These are phyloP conservation scores for Quercus berberidifolia DNA, from an alignment of 306 rosid species.

Conservation along the genomic window DNA sequence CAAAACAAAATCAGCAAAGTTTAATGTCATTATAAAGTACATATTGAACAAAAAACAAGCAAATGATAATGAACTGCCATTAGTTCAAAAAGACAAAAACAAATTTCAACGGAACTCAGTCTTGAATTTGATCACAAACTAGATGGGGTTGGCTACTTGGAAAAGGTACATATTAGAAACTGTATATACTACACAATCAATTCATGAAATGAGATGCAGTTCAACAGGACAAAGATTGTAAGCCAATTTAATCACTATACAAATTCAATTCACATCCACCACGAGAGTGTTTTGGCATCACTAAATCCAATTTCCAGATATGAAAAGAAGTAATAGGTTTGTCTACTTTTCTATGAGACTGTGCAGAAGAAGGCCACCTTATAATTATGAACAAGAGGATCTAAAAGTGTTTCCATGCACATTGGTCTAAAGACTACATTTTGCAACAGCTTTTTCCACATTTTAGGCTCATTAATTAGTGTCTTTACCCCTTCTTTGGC, in stretches of 20 bases:
- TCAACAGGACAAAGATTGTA: conserved; percentile 1
- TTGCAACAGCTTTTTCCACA: no score
- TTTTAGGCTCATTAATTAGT: no score
- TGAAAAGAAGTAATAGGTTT: no score
- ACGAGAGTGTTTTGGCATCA: neutral
- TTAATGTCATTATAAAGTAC: conserved; percentile 23
- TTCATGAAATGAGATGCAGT: neutral
- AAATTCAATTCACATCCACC: neutral
- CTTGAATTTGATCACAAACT: neutral
- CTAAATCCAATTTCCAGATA: neutral
- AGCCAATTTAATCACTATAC: neutral
- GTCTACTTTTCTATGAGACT: no score
- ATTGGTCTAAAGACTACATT: no score
- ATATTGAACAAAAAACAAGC: conserved; percentile 9
- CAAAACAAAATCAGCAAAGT: conserved; percentile 21
- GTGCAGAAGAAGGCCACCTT: no score
- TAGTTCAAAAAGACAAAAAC: neutral
- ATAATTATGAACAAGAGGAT: no score
- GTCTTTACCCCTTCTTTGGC: no score
- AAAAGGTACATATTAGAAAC: neutral
- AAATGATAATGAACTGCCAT: conserved; percentile 6
- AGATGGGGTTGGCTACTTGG: neutral
- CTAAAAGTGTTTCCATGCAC: no score
- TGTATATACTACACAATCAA: neutral
- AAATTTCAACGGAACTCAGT: neutral